These are phyloP conservation scores for Calonectria hongkongensis DNA, from an alignment of 2,329 filamentous ascomycete species.

Conservation along the genomic window DNA sequence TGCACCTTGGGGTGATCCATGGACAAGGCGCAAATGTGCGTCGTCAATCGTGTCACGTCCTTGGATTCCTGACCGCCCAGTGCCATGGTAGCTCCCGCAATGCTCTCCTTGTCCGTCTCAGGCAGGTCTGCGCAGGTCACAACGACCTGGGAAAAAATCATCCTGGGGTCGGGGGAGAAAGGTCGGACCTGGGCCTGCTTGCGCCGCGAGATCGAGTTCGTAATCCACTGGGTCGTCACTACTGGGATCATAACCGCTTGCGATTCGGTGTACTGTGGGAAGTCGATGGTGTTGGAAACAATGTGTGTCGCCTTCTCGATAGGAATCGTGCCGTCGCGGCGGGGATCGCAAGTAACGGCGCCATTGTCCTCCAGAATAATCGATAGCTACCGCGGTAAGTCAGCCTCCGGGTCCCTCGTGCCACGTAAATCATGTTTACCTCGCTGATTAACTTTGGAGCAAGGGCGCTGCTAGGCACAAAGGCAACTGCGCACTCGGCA, in stretches of 20 bases:
- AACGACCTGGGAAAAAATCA: conserved; percentile 91
- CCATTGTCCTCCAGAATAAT: conserved; percentile 69
- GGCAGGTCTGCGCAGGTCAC: conserved; percentile 91
- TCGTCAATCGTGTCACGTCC: conserved; percentile 83
- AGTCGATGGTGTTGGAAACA: conserved; percentile 87
- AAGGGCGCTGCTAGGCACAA: conserved; percentile 65
- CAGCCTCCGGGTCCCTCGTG: conserved; percentile 5
- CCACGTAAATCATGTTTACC: conserved; percentile 52
- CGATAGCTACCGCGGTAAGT: conserved; percentile 61
- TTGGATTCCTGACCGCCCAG: conserved; percentile 89
- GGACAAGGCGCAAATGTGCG: conserved; percentile 90
- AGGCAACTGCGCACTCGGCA: conserved; percentile 66
- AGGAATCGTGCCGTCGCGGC: conserved; percentile 68
- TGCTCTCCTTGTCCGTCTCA: conserved; percentile 90
- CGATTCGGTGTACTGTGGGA: conserved; percentile 87
- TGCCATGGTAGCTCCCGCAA: conserved; percentile 90
- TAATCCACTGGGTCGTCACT: conserved; percentile 88
- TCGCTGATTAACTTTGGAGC: conserved; percentile 64
- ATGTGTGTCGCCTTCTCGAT: conserved; percentile 73
- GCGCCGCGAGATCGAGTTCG: conserved; percentile 79
- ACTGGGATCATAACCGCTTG: conserved; percentile 88
- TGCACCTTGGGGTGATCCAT: conserved; percentile 83
- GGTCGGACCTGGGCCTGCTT: conserved; percentile 87
- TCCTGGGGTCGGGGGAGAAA: conserved; percentile 91
- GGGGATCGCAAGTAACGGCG: conserved; percentile 68